A percentile compares a stretch with the other conserved stretches of the same genome.
These are phyloP conservation scores for Myxozyma sirexii DNA, from an alignment of 805 yeast species.

Conservation along the genomic window DNA sequence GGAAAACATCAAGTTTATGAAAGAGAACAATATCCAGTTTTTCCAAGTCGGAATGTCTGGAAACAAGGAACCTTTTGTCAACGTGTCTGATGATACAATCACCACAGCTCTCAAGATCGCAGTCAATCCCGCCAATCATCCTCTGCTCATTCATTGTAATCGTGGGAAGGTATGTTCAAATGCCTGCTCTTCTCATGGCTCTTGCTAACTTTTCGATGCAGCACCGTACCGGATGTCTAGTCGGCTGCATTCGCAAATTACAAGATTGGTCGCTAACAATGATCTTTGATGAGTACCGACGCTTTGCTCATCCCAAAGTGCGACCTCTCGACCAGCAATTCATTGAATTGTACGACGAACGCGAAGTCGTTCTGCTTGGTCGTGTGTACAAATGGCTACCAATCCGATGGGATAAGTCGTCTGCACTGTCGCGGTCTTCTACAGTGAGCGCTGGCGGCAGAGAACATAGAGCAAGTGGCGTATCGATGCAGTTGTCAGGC, in stretches of 20 bases:
- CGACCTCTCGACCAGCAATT: conserved; percentile 95
- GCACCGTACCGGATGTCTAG: conserved; percentile 94
- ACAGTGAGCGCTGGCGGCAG: neutral
- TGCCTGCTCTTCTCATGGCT: neutral
- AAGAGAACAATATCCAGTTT: conserved; percentile 62
- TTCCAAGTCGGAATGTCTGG: conserved; percentile 94
- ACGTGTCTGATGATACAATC: conserved; percentile 64
- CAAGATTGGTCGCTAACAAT: conserved; percentile 93
- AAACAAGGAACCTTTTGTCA: conserved; percentile 91
- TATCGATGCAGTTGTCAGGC: neutral
- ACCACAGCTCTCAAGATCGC: conserved; percentile 81
- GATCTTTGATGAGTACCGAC: conserved; percentile 93
- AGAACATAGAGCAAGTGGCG: neutral
- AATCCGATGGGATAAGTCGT: conserved; percentile 8
- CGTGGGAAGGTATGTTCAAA: conserved; percentile 62
- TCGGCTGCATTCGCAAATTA: conserved; percentile 85
- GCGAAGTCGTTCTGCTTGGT: conserved; percentile 28
- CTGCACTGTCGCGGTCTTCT: neutral
- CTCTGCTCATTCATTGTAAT: conserved; percentile 90
- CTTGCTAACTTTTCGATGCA: neutral
- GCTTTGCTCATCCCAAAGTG: conserved; percentile 93
- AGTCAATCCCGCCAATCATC: conserved; percentile 84
- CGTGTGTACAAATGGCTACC: conserved; percentile 32
- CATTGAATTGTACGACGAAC: conserved; percentile 76
- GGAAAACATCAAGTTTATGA: conserved; percentile 67